Conservation (phyloP, 208 protist species). For the Trypanosoma boissoni region DNA sequence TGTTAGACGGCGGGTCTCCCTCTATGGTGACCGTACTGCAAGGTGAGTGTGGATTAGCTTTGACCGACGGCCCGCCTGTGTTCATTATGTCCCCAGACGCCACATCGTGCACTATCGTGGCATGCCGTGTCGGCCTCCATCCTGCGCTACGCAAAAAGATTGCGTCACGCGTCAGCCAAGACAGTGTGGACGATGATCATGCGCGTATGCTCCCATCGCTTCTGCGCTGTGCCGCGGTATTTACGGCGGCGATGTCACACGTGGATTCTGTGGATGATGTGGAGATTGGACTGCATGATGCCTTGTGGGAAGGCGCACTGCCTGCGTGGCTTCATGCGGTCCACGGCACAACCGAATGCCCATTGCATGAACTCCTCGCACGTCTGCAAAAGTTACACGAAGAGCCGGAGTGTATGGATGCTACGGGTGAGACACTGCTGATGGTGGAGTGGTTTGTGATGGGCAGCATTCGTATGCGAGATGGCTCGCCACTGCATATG, state of each 20-base stretch:
- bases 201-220: neutral
- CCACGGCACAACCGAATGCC: neutral
- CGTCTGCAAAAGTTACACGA: neutral
- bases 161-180: neutral
- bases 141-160: conserved; percentile 9
- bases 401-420: neutral
- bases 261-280: conserved; percentile 32
- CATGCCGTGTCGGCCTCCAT: conserved; percentile 46
- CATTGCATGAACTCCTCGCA: neutral
- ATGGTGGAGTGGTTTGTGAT: conserved; percentile 70
- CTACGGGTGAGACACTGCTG: conserved; percentile 15
- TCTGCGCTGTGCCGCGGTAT: conserved; percentile 8
- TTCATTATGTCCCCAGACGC: conserved; percentile 53
- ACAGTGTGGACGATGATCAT: conserved; percentile 4
- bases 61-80: conserved; percentile 9
- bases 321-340: conserved; percentile 43
- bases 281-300: conserved; percentile 18
- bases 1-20: neutral
- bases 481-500: conserved; percentile 34
- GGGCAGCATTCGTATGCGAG: conserved; percentile 38
- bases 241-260: conserved; percentile 46
- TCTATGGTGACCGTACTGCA: conserved; percentile 38
- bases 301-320: conserved; percentile 41
- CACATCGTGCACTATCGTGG: conserved; percentile 56
- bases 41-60: conserved; percentile 33